Conservation (phyloP, 768 basidiomycete species). For the Agrocybe praecox region DNA sequence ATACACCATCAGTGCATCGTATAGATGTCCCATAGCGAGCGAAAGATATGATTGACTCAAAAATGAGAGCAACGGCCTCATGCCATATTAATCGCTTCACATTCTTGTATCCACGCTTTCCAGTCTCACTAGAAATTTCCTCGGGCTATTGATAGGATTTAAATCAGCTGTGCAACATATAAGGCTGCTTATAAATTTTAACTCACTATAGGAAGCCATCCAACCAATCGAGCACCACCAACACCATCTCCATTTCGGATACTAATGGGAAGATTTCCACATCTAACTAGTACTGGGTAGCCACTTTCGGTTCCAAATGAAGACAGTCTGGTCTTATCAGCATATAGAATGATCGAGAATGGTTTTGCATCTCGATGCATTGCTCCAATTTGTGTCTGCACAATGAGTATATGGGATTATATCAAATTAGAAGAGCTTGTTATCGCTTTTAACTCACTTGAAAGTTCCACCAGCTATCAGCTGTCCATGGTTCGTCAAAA, state of each 20-base stretch:
- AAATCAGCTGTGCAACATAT: neutral
- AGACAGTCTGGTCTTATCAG: slow-evolving; percentile 40
- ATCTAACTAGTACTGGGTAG: slow-evolving; percentile 34
- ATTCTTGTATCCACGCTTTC: neutral
- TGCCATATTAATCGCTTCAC: neutral
- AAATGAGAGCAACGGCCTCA: neutral
- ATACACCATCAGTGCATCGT: slow-evolving; percentile 28
- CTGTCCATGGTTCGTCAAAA: slow-evolving; percentile 39
- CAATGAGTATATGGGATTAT: neutral
- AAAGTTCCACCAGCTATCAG: slow-evolving; percentile 34
- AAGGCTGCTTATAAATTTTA: neutral
- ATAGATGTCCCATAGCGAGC: slow-evolving; percentile 21
- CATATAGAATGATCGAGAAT: slow-evolving; percentile 36
- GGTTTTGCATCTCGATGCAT: slow-evolving; percentile 26
- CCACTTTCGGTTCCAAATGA: slow-evolving; percentile 38
- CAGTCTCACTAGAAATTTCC: slow-evolving; percentile 24
- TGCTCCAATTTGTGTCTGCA: neutral
- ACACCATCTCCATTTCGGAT: slow-evolving; percentile 33
- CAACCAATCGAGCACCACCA: slow-evolving; percentile 35
- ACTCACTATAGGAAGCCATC: slow-evolving; percentile 38
- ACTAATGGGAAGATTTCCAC: slow-evolving; percentile 29
- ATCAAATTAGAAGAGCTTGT: no score
- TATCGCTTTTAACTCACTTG: no score
- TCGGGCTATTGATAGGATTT: slow-evolving; percentile 22
- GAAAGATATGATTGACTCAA: neutral